A percentile compares a stretch with the other conserved stretches of the same genome.
Evolutionary conservation across 2,329 filamentous ascomycete species (phyloP).

Genomic region (Aspergillus sp.): DNA sequence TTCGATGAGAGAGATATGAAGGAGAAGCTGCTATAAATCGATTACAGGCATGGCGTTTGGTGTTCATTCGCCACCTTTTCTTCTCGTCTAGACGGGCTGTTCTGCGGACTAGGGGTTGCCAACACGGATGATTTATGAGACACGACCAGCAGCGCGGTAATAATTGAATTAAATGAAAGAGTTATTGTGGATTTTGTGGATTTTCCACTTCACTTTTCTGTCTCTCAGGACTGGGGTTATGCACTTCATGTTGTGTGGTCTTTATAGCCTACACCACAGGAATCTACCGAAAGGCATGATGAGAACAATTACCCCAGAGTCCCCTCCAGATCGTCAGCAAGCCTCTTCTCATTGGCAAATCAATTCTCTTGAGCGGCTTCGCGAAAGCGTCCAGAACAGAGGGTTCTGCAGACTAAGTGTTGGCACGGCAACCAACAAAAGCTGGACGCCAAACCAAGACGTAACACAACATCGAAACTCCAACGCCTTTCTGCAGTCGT

Average conservation of each 20-base stretch:
- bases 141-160: slow-evolving; percentile 22
- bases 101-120: not conserved
- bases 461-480: slow-evolving; percentile 7
- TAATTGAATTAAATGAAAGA: not conserved
- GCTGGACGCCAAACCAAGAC: not conserved
- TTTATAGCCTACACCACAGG: not conserved
- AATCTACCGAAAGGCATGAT: not conserved
- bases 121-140: slow-evolving; percentile 33
- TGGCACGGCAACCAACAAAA: slow-evolving; percentile 16
- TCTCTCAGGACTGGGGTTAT: not conserved
- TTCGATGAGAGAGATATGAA: slow-evolving; percentile 49
- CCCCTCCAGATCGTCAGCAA: not conserved
- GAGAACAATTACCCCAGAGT: not conserved
- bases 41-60: slow-evolving; percentile 15
- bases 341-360: not conserved
- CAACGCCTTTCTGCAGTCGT: not conserved
- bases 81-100: not conserved
- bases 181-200: not conserved
- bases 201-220: not conserved
- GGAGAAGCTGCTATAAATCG: slow-evolving; percentile 25
- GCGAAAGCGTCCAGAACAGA: not conserved
- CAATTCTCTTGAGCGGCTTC: not conserved
- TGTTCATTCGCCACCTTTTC: not conserved
- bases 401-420: slow-evolving; percentile 1
- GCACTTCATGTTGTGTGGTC: not conserved